Evolutionary conservation across 345 rosid genomes (phyloP).

Genomic region (Geranium brycei): DNA sequence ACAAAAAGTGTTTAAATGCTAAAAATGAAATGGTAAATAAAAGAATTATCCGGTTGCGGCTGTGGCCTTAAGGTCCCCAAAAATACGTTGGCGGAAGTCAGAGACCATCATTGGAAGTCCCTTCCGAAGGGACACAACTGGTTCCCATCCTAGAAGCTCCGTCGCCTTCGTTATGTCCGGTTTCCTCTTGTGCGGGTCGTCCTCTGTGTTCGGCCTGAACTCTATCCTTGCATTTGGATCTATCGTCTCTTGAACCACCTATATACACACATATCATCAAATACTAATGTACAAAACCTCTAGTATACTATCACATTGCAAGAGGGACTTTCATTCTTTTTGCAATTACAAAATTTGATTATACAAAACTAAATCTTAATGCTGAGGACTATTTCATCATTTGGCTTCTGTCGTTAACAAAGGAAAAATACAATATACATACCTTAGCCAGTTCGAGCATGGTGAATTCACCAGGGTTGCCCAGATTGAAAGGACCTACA

Average conservation of each 20-base stretch:
- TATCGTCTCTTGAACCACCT: conserved; percentile 63
- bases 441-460: conserved; percentile 87
- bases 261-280: no score
- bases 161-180: conserved; percentile 83
- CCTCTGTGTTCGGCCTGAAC: conserved; percentile 78
- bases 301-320: no score
- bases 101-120: conserved; percentile 76
- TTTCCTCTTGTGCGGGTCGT: conserved; percentile 78
- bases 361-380: no score
- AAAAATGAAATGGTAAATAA: no score
- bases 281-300: no score
- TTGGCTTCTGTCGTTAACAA: no score
- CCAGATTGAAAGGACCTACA: conserved; percentile 83
- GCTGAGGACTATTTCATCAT: no score
- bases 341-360: no score
- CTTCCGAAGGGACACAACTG: conserved; percentile 53
- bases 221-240: conserved; percentile 75
- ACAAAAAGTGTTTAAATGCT: no score
- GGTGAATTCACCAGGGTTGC: conserved; percentile 73
- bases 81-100: conserved; percentile 63
- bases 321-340: no score
- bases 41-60: no score
- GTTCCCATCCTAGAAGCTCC: conserved; percentile 64
- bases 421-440: no score
- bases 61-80: conserved; percentile 17